Conservation (phyloP, 352 stramenopile genomes). For the Globisporangium abappressorium region DNA sequence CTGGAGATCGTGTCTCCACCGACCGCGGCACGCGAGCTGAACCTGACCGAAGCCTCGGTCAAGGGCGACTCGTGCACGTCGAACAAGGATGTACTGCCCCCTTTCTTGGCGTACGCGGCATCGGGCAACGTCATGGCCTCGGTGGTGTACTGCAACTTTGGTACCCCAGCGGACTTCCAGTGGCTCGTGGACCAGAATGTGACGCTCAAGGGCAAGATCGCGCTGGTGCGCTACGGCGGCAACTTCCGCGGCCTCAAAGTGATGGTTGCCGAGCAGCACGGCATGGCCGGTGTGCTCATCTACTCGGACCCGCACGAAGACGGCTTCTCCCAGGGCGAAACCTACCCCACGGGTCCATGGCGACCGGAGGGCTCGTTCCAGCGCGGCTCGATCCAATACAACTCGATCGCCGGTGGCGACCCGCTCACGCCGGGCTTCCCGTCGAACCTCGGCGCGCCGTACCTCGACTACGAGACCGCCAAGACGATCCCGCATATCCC, state of each 20-base stretch:
- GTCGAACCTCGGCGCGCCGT: slow-evolving; percentile 37
- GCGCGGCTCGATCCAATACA: slow-evolving; percentile 83
- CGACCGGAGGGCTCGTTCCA: slow-evolving; percentile 77
- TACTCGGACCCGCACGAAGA: slow-evolving; percentile 89
- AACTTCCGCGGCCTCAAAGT: slow-evolving; percentile 80
- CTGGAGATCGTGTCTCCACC: slow-evolving; percentile 45
- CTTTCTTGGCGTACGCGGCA: slow-evolving; percentile 82
- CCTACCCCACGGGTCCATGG: slow-evolving; percentile 83
- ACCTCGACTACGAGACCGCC: slow-evolving; percentile 40
- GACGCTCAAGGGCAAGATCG: slow-evolving; percentile 75
- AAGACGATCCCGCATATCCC: slow-evolving; percentile 69
- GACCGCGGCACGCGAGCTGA: slow-evolving; percentile 24
- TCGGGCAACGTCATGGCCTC: slow-evolving; percentile 65
- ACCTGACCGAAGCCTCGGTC: slow-evolving; percentile 65
- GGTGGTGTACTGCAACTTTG: slow-evolving; percentile 89
- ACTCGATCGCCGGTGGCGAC: slow-evolving; percentile 69
- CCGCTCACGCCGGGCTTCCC: slow-evolving; percentile 51
- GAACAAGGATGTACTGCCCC: slow-evolving; percentile 49
- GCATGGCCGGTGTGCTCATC: slow-evolving; percentile 79
- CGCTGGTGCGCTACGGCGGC: slow-evolving; percentile 82
- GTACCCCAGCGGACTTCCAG: slow-evolving; percentile 73
- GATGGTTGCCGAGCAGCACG: slow-evolving; percentile 74
- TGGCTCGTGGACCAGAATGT: slow-evolving; percentile 68
- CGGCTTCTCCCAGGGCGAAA: slow-evolving; percentile 53
- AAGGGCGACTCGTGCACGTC: slow-evolving; percentile 65